phyloP scores from a whole-genome alignment of 805 yeast species.

The Saturnispora saitoi region DNA sequence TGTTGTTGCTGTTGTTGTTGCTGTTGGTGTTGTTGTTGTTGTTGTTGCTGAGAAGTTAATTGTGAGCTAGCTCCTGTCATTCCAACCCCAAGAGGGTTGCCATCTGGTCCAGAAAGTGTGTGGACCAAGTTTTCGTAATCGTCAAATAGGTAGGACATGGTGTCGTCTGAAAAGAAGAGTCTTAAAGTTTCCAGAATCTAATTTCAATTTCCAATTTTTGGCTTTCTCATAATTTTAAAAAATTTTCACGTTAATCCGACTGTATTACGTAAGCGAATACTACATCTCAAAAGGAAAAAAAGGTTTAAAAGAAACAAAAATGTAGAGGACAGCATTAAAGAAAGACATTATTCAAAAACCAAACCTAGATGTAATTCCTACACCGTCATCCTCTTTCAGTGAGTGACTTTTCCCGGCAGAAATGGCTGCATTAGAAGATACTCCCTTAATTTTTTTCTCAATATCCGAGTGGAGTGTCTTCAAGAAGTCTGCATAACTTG shows the following conservation, averaged over 20 bases:
- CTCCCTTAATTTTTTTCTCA: slow-evolving; percentile 35
- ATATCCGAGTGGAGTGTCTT: slow-evolving; percentile 59
- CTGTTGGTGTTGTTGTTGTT: too few species aligned
- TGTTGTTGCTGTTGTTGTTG: neutral
- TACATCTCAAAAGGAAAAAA: neutral
- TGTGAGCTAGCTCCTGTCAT: neutral
- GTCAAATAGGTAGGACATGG: slow-evolving; percentile 10
- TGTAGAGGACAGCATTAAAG: neutral
- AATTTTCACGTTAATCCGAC: neutral
- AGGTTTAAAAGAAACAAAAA: neutral
- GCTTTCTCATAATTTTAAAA: neutral
- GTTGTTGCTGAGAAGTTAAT: too few species aligned
- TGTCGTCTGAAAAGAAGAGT: neutral
- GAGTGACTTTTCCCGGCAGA: neutral
- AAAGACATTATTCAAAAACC: slow-evolving; percentile 6
- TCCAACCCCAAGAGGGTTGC: neutral
- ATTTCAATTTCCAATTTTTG: neutral
- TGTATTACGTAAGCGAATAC: neutral
- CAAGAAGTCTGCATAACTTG: slow-evolving; percentile 60
- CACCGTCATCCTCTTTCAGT: slow-evolving; percentile 10
- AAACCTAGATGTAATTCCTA: slow-evolving; percentile 8
- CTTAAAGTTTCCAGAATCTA: neutral
- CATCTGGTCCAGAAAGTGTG: slow-evolving; percentile 1
- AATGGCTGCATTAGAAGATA: neutral
- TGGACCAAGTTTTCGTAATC: slow-evolving; percentile 11